Evolutionary conservation across 2,329 filamentous ascomycete genomes (phyloP), one percentile per base, ranked within the genome.

Genomic region (Fusarium sororula): DNA sequence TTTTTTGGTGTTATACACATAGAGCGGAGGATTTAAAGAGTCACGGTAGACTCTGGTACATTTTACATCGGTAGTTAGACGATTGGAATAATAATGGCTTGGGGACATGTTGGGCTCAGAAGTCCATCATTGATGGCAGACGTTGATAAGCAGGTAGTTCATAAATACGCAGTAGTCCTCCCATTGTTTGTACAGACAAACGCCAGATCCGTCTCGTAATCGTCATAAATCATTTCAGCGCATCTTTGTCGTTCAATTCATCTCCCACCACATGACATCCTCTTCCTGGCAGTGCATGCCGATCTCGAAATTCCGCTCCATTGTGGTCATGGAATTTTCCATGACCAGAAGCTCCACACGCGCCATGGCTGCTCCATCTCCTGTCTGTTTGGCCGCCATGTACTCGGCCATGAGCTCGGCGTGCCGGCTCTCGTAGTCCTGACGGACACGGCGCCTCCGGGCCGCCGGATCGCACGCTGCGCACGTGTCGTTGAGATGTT

Each of bases 401-500:
- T 81, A 79, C 20, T 65, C 66, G 30, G 39, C 54, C 72, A 81
- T 77, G 38, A 83, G 65, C 51, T 65, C 64, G 17, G 70, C 69
- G 37, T 79, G 79, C 8, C 78, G 66, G n/a, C 56, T 63, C 48
- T 82, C 79, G 51, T 81, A 77, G 28, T 78, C 51, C 41, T 73
- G 69, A 50, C 74, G 70, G 45, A 78, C 62, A 15, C 76, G 63
- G 67, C 75, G 76, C 24, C 80, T 78, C 42, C 66, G 74, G 28
- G 77, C 76, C 2, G 76, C 75, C 1, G 80, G 78, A 56, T 84
- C 82, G 68, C 83, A 85, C 11, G 69, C 57, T 13, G 82, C 79
- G 73, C 83, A 85, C n/a, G 80, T 82, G 70, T 83, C 82, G 47
- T 79, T 66, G 48, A 84, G 58, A 62, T 77, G 78, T 18, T 63